Evolutionary conservation across 352 stramenopile genomes (phyloP).

Genomic region (Elongisporangium undulatum): DNA sequence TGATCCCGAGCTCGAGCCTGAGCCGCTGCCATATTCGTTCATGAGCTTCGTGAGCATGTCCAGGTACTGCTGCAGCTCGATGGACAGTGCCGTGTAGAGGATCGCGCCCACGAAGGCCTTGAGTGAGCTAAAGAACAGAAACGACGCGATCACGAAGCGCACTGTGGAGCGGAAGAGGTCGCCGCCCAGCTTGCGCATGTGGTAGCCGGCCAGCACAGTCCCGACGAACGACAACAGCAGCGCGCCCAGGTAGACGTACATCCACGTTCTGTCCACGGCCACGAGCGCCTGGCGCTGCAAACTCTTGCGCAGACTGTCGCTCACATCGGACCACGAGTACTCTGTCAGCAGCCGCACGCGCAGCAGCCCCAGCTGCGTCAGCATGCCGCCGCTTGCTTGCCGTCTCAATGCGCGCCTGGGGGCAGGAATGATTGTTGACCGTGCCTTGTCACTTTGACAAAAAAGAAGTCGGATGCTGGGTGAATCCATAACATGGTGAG

Average conservation of each 20-base stretch:
- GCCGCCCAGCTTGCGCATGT: conserved; percentile 58
- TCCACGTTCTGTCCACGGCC: conserved; percentile 36
- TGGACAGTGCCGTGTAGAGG: conserved; percentile 59
- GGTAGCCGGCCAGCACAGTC: conserved; percentile 48
- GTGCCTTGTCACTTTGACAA: not conserved
- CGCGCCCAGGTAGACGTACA: conserved; percentile 50
- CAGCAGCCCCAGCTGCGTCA: not conserved
- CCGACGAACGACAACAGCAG: conserved; percentile 54
- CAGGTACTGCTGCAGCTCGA: conserved; percentile 16
- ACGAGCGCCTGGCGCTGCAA: not conserved
- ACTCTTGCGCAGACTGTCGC: not conserved
- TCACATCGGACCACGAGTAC: not conserved
- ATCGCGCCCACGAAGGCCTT: conserved; percentile 44
- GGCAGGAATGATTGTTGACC: not conserved
- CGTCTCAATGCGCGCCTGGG: not conserved
- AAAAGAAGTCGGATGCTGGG: not conserved
- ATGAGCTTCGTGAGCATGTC: conserved; percentile 10
- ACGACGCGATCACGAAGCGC: conserved; percentile 62
- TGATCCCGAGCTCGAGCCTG: conserved; percentile 6
- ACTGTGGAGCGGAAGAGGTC: conserved; percentile 69
- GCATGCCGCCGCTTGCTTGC: not conserved
- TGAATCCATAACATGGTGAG: not conserved
- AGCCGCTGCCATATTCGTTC: conserved; percentile 7
- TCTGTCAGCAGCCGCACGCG: not conserved
- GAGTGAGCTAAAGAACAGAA: conserved; percentile 48